Base-by-base conservation (phyloP, 805 yeast genomes). In the Candida hungchunana region DNA sequence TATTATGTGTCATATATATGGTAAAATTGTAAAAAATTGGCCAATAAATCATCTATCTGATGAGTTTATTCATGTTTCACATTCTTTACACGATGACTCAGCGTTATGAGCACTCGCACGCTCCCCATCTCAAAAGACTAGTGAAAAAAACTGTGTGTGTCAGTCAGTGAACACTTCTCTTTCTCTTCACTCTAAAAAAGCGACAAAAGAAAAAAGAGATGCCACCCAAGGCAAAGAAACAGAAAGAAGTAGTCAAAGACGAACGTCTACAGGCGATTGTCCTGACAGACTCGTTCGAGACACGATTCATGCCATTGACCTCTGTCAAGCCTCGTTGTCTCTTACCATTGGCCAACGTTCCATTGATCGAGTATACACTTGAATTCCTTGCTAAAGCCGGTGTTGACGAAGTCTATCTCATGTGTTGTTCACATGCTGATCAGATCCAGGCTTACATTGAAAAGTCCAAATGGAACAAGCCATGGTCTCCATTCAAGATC, bases 331-430 rank as follows among this genome's bases (percentile, higher is more conserved):
- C 98, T 26, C 73, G 98, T 58, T 93, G 98, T 63, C 67, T 93
- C 27, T 67, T 93, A 43, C 97, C 97, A 3, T 64, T 93, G 39
- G 96, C 95, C 19, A 90, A 89, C 55, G 86, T 86, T 14, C 98
- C 99, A 8, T 71, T 93, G 53, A 77, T 93, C 43, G 97, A 93
- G 58, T 93, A 93, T 59, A 93, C 98, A 3, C 66, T 93, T 35
- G 97, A 93, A 62, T 93, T 93, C 56, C 69, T 93, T 30, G 96
- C 97, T 9, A 82, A 77, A 47, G 87, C 95, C 4, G 86, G 87
- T 20, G 96, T 88, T 22, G 77, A 78, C 44, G 97, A 93, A 54
- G 97, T 93, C 5, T 87, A 77, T 55, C 64, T 93, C 44, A 81
- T 89, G 73, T 89, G 97, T 62, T 79, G 93, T 32, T 69, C 94